A percentile compares a stretch with the other conserved stretches of the same genome.
Evolutionary conservation across 805 yeast species (phyloP).

Genomic region (Starmerella khaoyaiensis): DNA sequence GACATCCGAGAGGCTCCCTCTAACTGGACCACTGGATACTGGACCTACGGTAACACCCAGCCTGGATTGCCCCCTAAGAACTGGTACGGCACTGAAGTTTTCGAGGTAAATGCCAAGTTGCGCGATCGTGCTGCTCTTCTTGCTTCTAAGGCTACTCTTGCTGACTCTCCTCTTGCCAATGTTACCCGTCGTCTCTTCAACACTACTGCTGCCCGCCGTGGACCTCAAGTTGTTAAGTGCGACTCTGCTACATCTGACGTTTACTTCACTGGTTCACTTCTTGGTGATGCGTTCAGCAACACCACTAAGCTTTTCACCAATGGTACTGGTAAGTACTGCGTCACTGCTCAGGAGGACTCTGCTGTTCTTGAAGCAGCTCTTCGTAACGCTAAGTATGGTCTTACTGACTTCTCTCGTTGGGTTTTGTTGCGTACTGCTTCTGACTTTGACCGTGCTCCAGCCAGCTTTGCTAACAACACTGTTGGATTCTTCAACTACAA

Average conservation of each 20-base stretch:
- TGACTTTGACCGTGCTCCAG: slow-evolving; percentile 43
- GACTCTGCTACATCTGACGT: slow-evolving; percentile 50
- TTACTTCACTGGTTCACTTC: slow-evolving; percentile 43
- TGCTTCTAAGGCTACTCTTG: slow-evolving; percentile 33
- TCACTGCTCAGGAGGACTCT: slow-evolving; percentile 56
- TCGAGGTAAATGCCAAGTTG: slow-evolving; percentile 45
- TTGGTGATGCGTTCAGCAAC: slow-evolving; percentile 39
- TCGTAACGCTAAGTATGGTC: slow-evolving; percentile 41
- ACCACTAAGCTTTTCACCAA: slow-evolving; percentile 41
- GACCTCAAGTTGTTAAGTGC: slow-evolving; percentile 40
- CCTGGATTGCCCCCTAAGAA: slow-evolving; percentile 40
- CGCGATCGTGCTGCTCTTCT: slow-evolving; percentile 45
- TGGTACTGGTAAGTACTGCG: slow-evolving; percentile 45
- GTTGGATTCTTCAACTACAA: slow-evolving; percentile 39
- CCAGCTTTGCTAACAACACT: slow-evolving; percentile 35
- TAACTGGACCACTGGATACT: slow-evolving; percentile 52
- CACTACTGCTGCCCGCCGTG: slow-evolving; percentile 37
- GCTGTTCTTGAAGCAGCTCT: slow-evolving; percentile 49
- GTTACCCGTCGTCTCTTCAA: slow-evolving; percentile 38
- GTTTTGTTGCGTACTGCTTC: slow-evolving; percentile 50
- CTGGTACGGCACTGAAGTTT: slow-evolving; percentile 53
- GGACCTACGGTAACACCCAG: slow-evolving; percentile 39
- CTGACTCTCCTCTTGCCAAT: slow-evolving; percentile 36
- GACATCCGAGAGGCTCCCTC: slow-evolving; percentile 34
- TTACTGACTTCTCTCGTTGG: slow-evolving; percentile 45